These are phyloP conservation scores for Juglanconis sp. DNA, from an alignment of 2,329 filamentous ascomycete genomes.

Conservation along the genomic window DNA sequence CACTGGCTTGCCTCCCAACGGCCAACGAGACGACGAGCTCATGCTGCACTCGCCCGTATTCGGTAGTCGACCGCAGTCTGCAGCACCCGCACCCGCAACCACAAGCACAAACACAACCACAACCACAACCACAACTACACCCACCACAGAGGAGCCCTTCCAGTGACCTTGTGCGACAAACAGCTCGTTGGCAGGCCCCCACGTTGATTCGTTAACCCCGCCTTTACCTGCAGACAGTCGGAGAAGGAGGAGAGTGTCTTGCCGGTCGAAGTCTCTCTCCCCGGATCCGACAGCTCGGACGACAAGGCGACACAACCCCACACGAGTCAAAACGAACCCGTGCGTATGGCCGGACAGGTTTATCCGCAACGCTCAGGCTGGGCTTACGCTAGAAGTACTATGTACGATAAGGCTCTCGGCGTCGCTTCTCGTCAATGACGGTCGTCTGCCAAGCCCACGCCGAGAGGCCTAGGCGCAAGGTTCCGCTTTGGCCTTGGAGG, in stretches of 20 bases:
- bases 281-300: background rate
- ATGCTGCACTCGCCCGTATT: slow-evolving; percentile 10
- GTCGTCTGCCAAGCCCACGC: slow-evolving; percentile 13
- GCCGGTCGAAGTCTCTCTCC: background rate
- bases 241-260: background rate
- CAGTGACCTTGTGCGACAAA: background rate
- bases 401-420: background rate
- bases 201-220: background rate
- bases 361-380: background rate
- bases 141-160: background rate
- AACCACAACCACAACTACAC: background rate
- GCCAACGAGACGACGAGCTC: slow-evolving; percentile 8
- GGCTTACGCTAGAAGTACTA: background rate
- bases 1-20: background rate
- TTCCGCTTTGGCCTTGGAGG: background rate
- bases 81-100: background rate
- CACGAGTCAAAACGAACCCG: background rate
- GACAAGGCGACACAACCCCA: background rate
- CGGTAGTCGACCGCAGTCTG: background rate
- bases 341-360: background rate
- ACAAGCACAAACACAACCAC: background rate
- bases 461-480: slow-evolving; percentile 9
- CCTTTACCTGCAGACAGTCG: background rate
- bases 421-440: slow-evolving; percentile 3
- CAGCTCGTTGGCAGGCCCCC: slow-evolving; percentile 2